Evolutionary conservation across 345 rosid genomes (phyloP).

Genomic region (Bretschneidera sinensis): DNA sequence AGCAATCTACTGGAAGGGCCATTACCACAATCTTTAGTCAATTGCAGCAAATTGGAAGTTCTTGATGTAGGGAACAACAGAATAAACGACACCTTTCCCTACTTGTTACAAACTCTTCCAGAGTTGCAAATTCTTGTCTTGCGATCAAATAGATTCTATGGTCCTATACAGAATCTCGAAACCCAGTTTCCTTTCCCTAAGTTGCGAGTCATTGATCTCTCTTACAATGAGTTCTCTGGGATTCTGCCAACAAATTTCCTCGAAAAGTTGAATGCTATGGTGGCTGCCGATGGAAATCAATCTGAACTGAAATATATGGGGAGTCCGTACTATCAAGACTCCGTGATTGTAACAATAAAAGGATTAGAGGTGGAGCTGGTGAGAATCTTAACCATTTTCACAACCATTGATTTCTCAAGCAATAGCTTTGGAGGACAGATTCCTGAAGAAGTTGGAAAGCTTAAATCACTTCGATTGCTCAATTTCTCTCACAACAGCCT

Average conservation of each 20-base stretch:
- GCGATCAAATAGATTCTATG: constrained; percentile 9
- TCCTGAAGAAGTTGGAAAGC: constrained; percentile 18
- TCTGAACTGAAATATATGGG: background rate
- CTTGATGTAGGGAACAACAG: constrained; percentile 18
- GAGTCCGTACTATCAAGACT: background rate
- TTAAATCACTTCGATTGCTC: constrained; percentile 10
- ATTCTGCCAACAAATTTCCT: background rate
- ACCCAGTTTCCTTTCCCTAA: background rate
- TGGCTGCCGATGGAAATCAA: background rate
- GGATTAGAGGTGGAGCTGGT: background rate
- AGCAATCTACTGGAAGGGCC: constrained; percentile 16
- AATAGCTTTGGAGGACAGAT: constrained; percentile 16
- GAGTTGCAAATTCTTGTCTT: background rate
- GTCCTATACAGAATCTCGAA: background rate
- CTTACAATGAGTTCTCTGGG: constrained; percentile 5
- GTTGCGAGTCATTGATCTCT: constrained; percentile 4
- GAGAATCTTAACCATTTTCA: background rate
- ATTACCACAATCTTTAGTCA: constrained; percentile 11
- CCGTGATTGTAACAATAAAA: constrained; percentile 9
- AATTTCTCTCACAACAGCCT: constrained; percentile 21
- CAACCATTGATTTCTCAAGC: constrained; percentile 6
- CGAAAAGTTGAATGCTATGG: constrained; percentile 2
- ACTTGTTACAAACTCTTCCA: constrained; percentile 13
- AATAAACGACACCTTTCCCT: constrained; percentile 17
- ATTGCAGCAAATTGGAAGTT: constrained; percentile 11